phyloP scores from a whole-genome alignment of 441 rosid species.

The Melastoma candidum region DNA sequence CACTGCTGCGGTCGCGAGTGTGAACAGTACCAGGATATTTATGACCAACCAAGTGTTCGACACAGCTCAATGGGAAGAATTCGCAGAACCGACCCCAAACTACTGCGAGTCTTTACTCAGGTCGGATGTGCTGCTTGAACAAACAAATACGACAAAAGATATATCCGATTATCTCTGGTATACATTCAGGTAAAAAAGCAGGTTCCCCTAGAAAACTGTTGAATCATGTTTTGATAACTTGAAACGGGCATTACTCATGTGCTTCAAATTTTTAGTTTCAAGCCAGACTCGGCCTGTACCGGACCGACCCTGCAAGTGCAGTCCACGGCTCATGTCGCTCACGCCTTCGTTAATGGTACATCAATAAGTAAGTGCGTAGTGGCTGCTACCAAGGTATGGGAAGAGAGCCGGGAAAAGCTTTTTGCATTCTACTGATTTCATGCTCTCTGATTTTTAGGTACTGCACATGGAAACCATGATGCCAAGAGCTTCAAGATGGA shows the following conservation, averaged over 20 bases:
- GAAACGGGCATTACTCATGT: neutral
- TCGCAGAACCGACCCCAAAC: conserved; percentile 32
- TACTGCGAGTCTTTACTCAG: conserved; percentile 30
- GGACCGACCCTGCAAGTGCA: conserved; percentile 36
- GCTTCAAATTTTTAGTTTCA: conserved; percentile 27
- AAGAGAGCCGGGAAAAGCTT: neutral
- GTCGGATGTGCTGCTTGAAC: conserved; percentile 36
- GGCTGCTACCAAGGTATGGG: neutral
- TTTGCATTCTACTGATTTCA: conserved; percentile 3
- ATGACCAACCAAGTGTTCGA: conserved; percentile 21
- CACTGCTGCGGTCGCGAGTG: conserved; percentile 41
- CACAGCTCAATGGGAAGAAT: conserved; percentile 33
- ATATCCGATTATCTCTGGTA: conserved; percentile 62
- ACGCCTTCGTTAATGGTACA: conserved; percentile 34
- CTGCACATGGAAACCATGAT: conserved; percentile 52
- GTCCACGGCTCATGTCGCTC: conserved; percentile 49
- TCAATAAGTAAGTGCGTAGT: conserved; percentile 26
- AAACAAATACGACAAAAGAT: conserved; percentile 52
- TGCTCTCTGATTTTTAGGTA: conserved; percentile 24
- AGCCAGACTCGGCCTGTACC: conserved; percentile 32
- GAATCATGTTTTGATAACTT: neutral
- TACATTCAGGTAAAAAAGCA: conserved; percentile 35
- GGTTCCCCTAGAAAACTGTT: neutral
- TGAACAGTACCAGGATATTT: conserved; percentile 24
- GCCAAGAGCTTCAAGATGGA: conserved; percentile 34